Evolutionary conservation across 2,329 filamentous ascomycete genomes (phyloP), one percentile per base, ranked within the genome.

Genomic region (Chlorencoelia australis): DNA sequence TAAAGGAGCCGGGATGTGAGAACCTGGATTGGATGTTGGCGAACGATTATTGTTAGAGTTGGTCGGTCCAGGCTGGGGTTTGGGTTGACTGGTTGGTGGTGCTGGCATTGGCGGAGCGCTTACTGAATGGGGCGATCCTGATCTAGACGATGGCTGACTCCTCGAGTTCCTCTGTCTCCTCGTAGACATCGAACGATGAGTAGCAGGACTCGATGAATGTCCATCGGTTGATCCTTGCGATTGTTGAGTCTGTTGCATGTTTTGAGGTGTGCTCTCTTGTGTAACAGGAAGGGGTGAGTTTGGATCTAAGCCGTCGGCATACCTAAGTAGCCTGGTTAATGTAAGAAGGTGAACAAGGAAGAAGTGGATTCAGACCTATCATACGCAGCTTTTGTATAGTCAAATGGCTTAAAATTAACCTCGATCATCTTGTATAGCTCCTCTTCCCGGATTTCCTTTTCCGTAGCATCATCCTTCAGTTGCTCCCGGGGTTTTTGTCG

Each of bases 371-470:
- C 75, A 46, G 67, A 86, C 72, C 79, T 79, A 53, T 79, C 78
- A 52, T 87, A 89, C 3, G 78, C 82, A 14, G 84, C 78, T 3
- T 79, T 64, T 0, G 88, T 95, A 60, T 98, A 98, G 59, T 98
- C 91, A 58, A 96, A 98, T 1, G 88, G 85, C 57, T 83, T 79
- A 56, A 96, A 98, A 53, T 94, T 82, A 4, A 75, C 82, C 60
- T 98, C 91, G 43, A 98, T 95, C 73, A 93, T 83, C 46, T 79
- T 79, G 58, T 96, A 91, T 15, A 96, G 70, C 59, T 95, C 88
- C 44, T 98, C 89, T 49, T 94, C 87, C 15, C 88, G 74, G 38
- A 95, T 94, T 58, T 98, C 89, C 59, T 93, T 89, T 27, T 87
- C 84, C 0, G 89, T 94, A 1, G 91, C 91, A 62, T 96, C 89